Conservation (phyloP, 2,329 filamentous ascomycete genomes). For the Hirsutella thompsonii region DNA sequence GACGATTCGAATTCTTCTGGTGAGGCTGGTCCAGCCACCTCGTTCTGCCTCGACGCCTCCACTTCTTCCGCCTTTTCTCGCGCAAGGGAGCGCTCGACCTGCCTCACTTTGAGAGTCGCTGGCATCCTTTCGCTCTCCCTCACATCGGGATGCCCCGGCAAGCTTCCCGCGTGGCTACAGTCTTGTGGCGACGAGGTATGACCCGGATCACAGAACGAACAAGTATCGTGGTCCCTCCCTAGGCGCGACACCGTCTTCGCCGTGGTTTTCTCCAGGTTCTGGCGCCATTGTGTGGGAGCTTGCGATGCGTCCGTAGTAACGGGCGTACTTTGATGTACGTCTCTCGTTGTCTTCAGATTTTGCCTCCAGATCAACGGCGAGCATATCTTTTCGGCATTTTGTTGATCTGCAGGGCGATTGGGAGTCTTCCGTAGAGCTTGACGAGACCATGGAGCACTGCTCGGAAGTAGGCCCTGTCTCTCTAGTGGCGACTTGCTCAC, state of each 20-base stretch:
- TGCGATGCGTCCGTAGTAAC: background rate
- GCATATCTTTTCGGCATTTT: background rate
- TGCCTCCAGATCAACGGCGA: conserved; percentile 1
- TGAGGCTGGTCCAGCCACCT: conserved; percentile 1
- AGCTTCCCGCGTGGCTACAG: conserved; percentile 1
- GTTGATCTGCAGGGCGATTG: background rate
- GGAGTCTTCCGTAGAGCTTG: conserved; percentile 3
- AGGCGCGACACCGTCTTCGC: background rate
- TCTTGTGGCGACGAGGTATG: background rate
- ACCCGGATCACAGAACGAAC: conserved; percentile 6
- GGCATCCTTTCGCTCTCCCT: conserved; percentile 3
- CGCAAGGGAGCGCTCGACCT: conserved; percentile 15
- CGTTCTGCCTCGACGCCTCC: conserved; percentile 1
- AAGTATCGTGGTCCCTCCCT: background rate
- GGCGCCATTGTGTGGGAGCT: conserved; percentile 6
- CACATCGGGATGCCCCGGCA: background rate
- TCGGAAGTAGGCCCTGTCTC: background rate
- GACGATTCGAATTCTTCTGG: background rate
- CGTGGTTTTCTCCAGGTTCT: background rate
- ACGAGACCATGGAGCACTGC: conserved; percentile 2
- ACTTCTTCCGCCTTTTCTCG: conserved; percentile 8
- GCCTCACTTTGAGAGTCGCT: conserved; percentile 12
- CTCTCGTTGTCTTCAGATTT: background rate
- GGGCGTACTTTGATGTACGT: background rate
- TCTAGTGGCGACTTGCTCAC: background rate